Evolutionary conservation across 495 filamentous ascomycete species (phyloP), one percentile per base, ranked within the genome.

Genomic region (Sordaria brevicollis): DNA sequence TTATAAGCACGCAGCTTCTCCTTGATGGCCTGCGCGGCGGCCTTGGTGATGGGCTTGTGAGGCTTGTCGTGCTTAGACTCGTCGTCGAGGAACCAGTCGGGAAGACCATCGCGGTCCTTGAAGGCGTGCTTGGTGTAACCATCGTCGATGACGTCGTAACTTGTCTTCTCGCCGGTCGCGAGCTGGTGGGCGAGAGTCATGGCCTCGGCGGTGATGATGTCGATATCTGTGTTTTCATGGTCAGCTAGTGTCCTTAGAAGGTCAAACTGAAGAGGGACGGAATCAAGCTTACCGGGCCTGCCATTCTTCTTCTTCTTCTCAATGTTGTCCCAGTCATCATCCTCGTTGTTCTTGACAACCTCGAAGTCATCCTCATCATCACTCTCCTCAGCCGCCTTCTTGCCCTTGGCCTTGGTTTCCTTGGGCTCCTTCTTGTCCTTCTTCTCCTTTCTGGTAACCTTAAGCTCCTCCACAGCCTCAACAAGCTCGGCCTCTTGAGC

Each of bases 31-130:
- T 86, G 84, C 3, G 96, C 94, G 0, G 90, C 96, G 17, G 92
- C 93, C 73, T 93, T 93, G 68, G 89, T 93, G 75, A 96, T 93
- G 36, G 95, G 96, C 41, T 92, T 91, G 66, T 93, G 89, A 7
- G 88, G 88, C 78, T 89, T 91, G 79, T 92, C 91, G 82, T 97
- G 93, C 75, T 88, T 87, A 74, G 78, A 77, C 78, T 99, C 95
- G 75, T 97, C 94, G 76, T 98, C 94, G 17, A 97, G 81, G 84
- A 99, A 99, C 95, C 95, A 99, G 49, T 97, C 96, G 0, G 95
- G 95, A 19, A 99, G 89, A 2, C 95, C 96, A 71, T 98, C 96
- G 11, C 87, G 83, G 77, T 99, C 94, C 43, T 92, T 92, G 85
- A 97, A 93, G 13, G 93, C 86, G 75, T 90, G 91, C 75, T 94